phyloP scores from a whole-genome alignment of 805 yeast genomes.

The Candida sanyiensis region DNA sequence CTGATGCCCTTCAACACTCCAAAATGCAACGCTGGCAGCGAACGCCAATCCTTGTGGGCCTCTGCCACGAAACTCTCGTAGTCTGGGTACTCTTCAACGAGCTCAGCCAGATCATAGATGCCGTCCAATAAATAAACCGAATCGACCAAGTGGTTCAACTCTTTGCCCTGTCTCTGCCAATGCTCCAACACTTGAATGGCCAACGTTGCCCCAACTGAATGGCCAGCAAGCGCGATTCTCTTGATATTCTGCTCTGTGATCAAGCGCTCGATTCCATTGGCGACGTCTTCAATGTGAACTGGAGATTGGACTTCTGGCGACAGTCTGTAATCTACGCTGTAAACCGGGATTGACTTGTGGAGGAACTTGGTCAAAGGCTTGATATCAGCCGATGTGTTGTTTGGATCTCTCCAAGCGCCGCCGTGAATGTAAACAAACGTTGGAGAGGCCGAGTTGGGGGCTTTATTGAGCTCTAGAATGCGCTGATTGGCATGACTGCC shows the following conservation, averaged over 20 bases:
- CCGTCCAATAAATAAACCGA: slow-evolving; percentile 55
- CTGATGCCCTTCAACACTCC: slow-evolving; percentile 7
- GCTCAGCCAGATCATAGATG: slow-evolving; percentile 48
- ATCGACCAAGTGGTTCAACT: slow-evolving; percentile 13
- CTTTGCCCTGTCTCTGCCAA: background rate
- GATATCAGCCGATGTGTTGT: slow-evolving; percentile 54
- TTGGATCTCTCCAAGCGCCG: slow-evolving; percentile 81
- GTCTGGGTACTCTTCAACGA: slow-evolving; percentile 55
- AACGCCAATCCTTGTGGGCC: slow-evolving; percentile 41
- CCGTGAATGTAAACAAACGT: slow-evolving; percentile 68
- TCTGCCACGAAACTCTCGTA: slow-evolving; percentile 51
- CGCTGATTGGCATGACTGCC: slow-evolving; percentile 8
- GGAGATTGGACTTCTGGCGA: slow-evolving; percentile 64
- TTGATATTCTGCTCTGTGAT: slow-evolving; percentile 6
- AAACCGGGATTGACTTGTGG: slow-evolving; percentile 16
- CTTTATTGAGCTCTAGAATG: slow-evolving; percentile 1
- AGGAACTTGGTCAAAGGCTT: slow-evolving; percentile 26
- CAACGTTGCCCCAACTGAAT: slow-evolving; percentile 73
- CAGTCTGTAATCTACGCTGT: slow-evolving; percentile 56
- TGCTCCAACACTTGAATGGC: slow-evolving; percentile 13
- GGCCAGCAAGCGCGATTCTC: slow-evolving; percentile 48
- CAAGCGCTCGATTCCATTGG: slow-evolving; percentile 28
- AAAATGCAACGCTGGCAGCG: slow-evolving; percentile 17
- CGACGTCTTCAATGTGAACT: slow-evolving; percentile 49
- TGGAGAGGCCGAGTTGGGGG: slow-evolving; percentile 3